Evolutionary conservation across 2,329 filamentous ascomycete genomes (phyloP).

Genomic region (Alternaria panax): DNA sequence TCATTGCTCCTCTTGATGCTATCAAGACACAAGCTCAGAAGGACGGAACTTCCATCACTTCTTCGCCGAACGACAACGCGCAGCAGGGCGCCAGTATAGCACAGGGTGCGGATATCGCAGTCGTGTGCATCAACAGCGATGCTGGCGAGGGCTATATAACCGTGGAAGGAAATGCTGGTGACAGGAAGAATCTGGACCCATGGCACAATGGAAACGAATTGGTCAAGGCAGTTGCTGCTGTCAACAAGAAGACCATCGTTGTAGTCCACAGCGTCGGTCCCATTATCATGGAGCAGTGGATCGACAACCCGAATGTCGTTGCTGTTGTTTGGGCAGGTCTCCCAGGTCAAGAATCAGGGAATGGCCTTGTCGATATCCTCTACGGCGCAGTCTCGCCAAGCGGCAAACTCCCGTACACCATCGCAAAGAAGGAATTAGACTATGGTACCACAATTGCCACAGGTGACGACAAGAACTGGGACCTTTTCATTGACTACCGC

Average conservation of each 20-base stretch:
- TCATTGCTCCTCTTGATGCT: conserved; percentile 54
- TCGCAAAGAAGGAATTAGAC: conserved; percentile 44
- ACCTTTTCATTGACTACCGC: conserved; percentile 56
- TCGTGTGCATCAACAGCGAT: conserved; percentile 60
- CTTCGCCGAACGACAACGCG: conserved; percentile 51
- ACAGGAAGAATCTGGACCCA: conserved; percentile 58
- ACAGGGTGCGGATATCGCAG: conserved; percentile 45
- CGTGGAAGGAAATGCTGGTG: conserved; percentile 55
- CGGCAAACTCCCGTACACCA: conserved; percentile 65
- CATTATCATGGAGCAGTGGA: conserved; percentile 46
- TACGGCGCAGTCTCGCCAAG: conserved; percentile 55
- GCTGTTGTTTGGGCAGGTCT: conserved; percentile 52
- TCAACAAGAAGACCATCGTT: conserved; percentile 50
- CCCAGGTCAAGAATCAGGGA: conserved; percentile 53
- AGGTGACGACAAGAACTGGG: conserved; percentile 45
- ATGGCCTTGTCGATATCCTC: conserved; percentile 55
- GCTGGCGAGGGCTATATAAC: conserved; percentile 60
- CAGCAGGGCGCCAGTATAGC: conserved; percentile 49
- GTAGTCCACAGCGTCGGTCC: conserved; percentile 51
- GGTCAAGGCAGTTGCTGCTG: conserved; percentile 47
- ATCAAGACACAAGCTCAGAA: conserved; percentile 49
- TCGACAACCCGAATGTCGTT: conserved; percentile 48
- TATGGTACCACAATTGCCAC: conserved; percentile 38
- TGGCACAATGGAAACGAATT: conserved; percentile 56
- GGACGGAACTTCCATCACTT: conserved; percentile 49